A percentile compares a stretch with the other conserved stretches of the same genome.
phyloP scores from a whole-genome alignment of 2,329 filamentous ascomycete species.

The Ophiocordyceps robertsii region DNA sequence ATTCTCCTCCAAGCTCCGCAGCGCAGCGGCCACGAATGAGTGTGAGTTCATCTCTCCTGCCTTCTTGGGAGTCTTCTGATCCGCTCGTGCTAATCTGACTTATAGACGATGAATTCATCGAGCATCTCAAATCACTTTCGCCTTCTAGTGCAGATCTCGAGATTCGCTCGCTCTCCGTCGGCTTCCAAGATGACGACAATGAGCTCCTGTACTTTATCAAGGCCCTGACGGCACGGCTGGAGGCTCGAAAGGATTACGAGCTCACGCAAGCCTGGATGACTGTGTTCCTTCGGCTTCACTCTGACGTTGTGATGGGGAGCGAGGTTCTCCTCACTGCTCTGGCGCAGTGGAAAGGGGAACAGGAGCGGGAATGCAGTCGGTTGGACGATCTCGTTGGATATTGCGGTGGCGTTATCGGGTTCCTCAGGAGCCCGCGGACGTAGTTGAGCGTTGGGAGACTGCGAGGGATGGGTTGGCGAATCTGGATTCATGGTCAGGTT shows the following conservation, averaged over 20 bases:
- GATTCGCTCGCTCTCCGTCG: constrained; percentile 60
- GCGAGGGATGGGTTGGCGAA: no score
- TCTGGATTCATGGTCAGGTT: no score
- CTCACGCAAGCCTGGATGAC: constrained; percentile 95
- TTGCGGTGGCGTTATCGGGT: constrained; percentile 73
- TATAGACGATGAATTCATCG: constrained; percentile 54
- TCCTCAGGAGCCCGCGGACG: constrained; percentile 53
- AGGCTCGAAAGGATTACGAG: constrained; percentile 70
- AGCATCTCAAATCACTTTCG: constrained; percentile 65
- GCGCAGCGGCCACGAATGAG: constrained; percentile 38
- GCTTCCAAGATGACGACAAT: constrained; percentile 35
- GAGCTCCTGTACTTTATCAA: constrained; percentile 70
- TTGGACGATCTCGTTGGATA: constrained; percentile 72
- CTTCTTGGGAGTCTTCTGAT: no score
- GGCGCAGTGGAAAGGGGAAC: constrained; percentile 55
- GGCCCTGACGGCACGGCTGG: constrained; percentile 62
- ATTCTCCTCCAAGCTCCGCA: constrained; percentile 43
- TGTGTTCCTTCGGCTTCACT: constrained; percentile 75
- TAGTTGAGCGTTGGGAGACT: constrained; percentile 10
- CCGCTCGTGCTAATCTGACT: background rate
- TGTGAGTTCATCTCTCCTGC: constrained; percentile 35
- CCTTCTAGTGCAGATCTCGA: constrained; percentile 84
- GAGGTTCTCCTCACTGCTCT: constrained; percentile 44
- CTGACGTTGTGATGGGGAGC: constrained; percentile 38
- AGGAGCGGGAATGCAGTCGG: constrained; percentile 57